These are phyloP conservation scores for Backusella luteola DNA, from an alignment of 192 early-diverging fungal genomes.

Conservation along the genomic window DNA sequence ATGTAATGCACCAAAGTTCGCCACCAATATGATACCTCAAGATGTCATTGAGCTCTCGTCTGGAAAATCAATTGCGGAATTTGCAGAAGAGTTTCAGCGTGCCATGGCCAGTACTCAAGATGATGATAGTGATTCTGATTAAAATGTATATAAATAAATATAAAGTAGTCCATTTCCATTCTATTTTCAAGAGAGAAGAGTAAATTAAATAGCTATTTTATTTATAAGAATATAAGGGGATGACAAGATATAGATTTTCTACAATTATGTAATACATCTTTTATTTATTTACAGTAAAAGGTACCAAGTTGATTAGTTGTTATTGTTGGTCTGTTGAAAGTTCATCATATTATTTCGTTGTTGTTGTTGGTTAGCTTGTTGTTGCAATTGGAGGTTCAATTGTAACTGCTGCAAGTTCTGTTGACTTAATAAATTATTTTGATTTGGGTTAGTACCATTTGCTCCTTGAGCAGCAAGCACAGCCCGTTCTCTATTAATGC, in stretches of 20 bases:
- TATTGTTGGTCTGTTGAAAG: constrained; percentile 19
- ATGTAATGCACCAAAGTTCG: constrained; percentile 50
- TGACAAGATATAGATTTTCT: background rate
- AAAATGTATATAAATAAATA: background rate
- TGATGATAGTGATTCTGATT: constrained; percentile 1
- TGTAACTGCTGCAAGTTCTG: constrained; percentile 23
- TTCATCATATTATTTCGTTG: constrained; percentile 17
- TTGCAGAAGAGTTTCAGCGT: constrained; percentile 64
- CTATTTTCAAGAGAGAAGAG: background rate
- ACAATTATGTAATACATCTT: background rate
- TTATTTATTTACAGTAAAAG: background rate
- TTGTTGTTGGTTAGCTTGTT: constrained; percentile 20
- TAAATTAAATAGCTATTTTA: background rate
- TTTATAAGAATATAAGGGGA: background rate
- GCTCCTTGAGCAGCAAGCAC: background rate
- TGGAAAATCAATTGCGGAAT: constrained; percentile 66
- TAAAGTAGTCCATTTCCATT: background rate
- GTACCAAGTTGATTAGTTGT: background rate
- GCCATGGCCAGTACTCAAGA: constrained; percentile 22
- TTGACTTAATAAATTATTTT: background rate
- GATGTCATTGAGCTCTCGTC: constrained; percentile 74
- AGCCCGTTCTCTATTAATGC: background rate
- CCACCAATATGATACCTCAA: constrained; percentile 65
- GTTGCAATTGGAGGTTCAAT: constrained; percentile 26
- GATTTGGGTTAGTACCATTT: background rate